These are phyloP conservation scores for Lentinus brumalis DNA, from an alignment of 768 basidiomycete genomes.

Conservation along the genomic window DNA sequence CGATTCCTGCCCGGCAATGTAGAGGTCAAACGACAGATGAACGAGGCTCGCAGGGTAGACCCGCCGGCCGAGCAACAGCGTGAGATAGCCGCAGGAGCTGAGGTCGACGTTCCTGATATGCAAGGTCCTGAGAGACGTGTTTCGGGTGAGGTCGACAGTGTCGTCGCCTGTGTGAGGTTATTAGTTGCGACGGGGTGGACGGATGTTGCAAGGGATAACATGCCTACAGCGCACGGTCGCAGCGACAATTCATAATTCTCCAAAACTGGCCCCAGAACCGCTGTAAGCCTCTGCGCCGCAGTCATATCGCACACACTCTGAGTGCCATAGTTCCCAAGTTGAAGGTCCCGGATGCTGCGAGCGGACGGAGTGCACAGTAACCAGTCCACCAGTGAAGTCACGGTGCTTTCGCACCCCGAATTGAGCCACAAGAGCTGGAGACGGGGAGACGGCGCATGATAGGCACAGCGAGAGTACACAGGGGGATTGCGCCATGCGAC, in stretches of 20 bases:
- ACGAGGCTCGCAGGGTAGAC: background rate
- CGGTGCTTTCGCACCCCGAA: background rate
- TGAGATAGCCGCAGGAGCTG: background rate
- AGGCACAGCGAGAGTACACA: background rate
- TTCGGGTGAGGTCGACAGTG: background rate
- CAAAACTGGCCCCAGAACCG: slow-evolving; percentile 1
- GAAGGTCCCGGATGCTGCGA: slow-evolving; percentile 6
- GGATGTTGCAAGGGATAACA: background rate
- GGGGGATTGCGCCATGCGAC: background rate
- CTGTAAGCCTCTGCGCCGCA: background rate
- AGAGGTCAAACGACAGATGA: slow-evolving; percentile 1
- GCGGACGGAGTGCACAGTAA: background rate
- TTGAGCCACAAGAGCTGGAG: slow-evolving; percentile 11
- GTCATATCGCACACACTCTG: background rate
- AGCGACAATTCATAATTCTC: slow-evolving; percentile 8
- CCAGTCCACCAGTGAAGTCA: slow-evolving; percentile 9
- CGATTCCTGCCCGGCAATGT: background rate
- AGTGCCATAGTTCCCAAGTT: background rate
- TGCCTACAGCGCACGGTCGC: slow-evolving; percentile 1
- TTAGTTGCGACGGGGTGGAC: too few relatives aligned
- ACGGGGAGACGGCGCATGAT: background rate
- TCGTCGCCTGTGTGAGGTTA: background rate
- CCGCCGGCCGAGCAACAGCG: background rate
- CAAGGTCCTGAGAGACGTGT: slow-evolving; percentile 3
- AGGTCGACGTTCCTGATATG: slow-evolving; percentile 7